Evolutionary conservation across 495 filamentous ascomycete species (phyloP).

Genomic region (Xylaria sp.): DNA sequence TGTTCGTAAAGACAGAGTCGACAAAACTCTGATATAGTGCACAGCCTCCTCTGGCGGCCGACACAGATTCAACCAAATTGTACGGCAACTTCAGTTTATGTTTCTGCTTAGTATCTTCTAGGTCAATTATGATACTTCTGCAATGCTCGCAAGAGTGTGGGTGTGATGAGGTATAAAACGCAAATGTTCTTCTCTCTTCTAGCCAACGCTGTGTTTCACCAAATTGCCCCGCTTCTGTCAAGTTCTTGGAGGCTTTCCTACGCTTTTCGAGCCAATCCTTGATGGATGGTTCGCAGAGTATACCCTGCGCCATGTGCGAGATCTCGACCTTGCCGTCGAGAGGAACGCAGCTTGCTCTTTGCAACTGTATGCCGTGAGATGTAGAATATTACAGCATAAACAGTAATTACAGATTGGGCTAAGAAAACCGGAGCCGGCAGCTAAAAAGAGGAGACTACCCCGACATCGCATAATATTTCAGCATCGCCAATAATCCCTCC

Average conservation of each 20-base stretch:
- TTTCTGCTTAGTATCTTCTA: not conserved
- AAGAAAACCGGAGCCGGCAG: not conserved
- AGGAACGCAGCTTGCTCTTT: not conserved
- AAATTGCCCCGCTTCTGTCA: not conserved
- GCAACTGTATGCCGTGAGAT: not conserved
- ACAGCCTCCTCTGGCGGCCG: conserved; percentile 29
- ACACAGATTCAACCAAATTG: conserved; percentile 15
- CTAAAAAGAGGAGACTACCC: conserved; percentile 2
- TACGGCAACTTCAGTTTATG: not conserved
- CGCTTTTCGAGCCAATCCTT: conserved; percentile 7
- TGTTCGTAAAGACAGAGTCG: conserved; percentile 3
- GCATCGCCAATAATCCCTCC: not conserved
- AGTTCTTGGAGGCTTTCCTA: not conserved
- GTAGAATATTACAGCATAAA: no score
- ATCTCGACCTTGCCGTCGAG: not conserved
- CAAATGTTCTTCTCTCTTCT: not conserved
- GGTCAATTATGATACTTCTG: not conserved
- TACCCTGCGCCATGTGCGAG: not conserved
- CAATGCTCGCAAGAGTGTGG: conserved; percentile 18
- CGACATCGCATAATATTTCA: not conserved
- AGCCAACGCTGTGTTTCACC: conserved; percentile 8
- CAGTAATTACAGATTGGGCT: no score
- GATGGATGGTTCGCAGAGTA: not conserved
- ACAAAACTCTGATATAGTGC: conserved; percentile 30
- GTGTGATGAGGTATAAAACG: conserved; percentile 12